These are phyloP conservation scores for Aspergillus jensenii DNA, from an alignment of 2,329 filamentous ascomycete species.

Conservation along the genomic window DNA sequence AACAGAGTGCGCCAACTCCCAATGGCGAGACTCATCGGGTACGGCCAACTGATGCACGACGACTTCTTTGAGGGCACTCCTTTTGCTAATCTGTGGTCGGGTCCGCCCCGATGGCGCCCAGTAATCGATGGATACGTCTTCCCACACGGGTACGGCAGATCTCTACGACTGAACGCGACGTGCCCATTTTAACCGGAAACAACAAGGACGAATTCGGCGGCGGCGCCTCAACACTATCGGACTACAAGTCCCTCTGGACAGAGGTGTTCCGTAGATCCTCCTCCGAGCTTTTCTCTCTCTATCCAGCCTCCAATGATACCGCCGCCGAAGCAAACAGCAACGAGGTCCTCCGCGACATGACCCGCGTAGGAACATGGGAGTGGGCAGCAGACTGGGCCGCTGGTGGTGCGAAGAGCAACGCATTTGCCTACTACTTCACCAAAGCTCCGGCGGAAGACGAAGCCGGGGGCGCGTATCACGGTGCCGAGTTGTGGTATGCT, in stretches of 20 bases:
- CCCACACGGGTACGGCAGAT: conserved; percentile 20
- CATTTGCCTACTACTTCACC: conserved; percentile 33
- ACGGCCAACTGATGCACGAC: conserved; percentile 16
- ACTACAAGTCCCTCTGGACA: conserved; percentile 18
- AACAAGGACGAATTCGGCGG: conserved; percentile 29
- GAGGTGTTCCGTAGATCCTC: conserved; percentile 21
- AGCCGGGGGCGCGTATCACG: conserved; percentile 27
- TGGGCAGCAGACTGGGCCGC: conserved; percentile 28
- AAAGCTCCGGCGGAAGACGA: conserved; percentile 27
- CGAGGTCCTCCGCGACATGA: conserved; percentile 25
- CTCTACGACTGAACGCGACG: conserved; percentile 19
- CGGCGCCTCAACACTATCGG: conserved; percentile 8
- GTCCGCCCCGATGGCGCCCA: conserved; percentile 28
- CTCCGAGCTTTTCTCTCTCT: conserved; percentile 22
- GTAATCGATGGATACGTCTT: conserved; percentile 33
- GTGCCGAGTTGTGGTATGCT: conserved; percentile 32
- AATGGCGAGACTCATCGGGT: conserved; percentile 34
- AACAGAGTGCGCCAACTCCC: conserved; percentile 41
- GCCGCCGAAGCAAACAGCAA: conserved; percentile 23
- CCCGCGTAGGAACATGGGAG: conserved; percentile 24
- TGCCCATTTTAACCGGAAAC: conserved; percentile 32
- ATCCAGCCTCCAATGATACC: conserved; percentile 23
- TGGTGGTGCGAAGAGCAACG: conserved; percentile 21
- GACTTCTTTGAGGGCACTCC: conserved; percentile 23
- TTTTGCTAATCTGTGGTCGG: conserved; percentile 22